phyloP scores from a whole-genome alignment of 768 basidiomycete genomes.

The Boletus barrowsii region DNA sequence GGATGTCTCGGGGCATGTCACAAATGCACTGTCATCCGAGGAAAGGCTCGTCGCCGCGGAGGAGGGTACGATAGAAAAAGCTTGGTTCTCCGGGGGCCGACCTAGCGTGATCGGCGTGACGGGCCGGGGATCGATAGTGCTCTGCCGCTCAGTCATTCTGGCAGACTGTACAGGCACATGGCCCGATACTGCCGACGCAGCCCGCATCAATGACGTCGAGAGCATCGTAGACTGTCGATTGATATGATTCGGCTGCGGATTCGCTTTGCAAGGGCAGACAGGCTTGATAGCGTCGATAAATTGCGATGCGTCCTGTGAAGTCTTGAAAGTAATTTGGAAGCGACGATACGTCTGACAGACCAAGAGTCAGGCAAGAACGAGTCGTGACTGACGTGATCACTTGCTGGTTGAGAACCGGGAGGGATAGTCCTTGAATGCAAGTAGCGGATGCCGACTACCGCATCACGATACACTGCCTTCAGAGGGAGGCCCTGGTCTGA shows the following conservation, averaged over 20 bases:
- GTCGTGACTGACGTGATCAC: slow-evolving; percentile 5
- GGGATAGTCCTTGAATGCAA: slow-evolving; percentile 44
- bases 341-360: slow-evolving; percentile 61
- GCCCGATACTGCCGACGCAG: slow-evolving; percentile 10
- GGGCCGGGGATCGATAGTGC: background rate
- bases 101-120: background rate
- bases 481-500: slow-evolving; percentile 61
- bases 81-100: background rate
- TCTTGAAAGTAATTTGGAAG: slow-evolving; percentile 70
- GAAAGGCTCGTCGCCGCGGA: slow-evolving; percentile 11
- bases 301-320: slow-evolving; percentile 44
- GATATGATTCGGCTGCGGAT: slow-evolving; percentile 32
- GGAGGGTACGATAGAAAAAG: slow-evolving; percentile 2
- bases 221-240: slow-evolving; percentile 17
- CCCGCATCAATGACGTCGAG: slow-evolving; percentile 13
- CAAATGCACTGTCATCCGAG: slow-evolving; percentile 28
- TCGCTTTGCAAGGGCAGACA: slow-evolving; percentile 75
- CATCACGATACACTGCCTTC: slow-evolving; percentile 76
- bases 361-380: slow-evolving; percentile 3
- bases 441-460: slow-evolving; percentile 73
- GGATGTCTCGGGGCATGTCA: slow-evolving; percentile 27
- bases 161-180: background rate
- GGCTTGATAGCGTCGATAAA: slow-evolving; percentile 62
- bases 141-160: slow-evolving; percentile 4
- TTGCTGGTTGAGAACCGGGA: slow-evolving; percentile 31